Base-by-base conservation (phyloP, 129 eudicot genomes). In the Apium graveolens region DNA sequence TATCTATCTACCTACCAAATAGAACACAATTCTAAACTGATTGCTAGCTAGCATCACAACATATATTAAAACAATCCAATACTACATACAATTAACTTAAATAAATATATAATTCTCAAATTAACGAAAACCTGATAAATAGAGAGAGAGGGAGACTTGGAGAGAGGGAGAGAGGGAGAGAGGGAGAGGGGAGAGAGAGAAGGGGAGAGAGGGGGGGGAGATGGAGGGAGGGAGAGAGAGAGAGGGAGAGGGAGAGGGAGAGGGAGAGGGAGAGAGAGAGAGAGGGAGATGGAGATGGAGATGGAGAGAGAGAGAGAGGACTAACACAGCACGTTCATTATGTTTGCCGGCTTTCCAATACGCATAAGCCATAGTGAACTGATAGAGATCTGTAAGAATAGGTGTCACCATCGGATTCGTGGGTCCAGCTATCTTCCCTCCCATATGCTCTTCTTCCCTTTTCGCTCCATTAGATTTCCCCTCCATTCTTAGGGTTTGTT, bases 351-450 rank as follows among this genome's bases (percentile, higher is more conserved):
- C 97, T 94, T 90, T 94, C 98, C 98, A 94, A 82, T 94, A 94
- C 82, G 98, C 98, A 83, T 94, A 94, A 57, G 97, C 98, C 98
- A 94, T 94, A 70, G 98, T 94, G 85, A 87, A 91, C 88, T 94
- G 98, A 79, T 94, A 94, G 77, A 91, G 97, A 88, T 94, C 98
- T 32, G 93, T 91, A 39, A 94, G 87, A 20, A 94, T 87, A 63
- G 98, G 98, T 37, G 97, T 94, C 77, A 91, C 98, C 98, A 94
- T 94, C 48, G 97, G 97, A 90, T 94, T 94, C 78, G 98, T 94
- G 14, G 98, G 98, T 1, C 96, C 90, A 18, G 69, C 44, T 37
- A 94, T 90, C 10, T 32, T 62, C 65, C 78, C 79, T 26, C 66
- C 60, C 73, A 78, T 71, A 29, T 53, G 65, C 39, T 71, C 80